Evolutionary conservation across 345 rosid genomes (phyloP).

Genomic region (Eucalyptus pauciflora): DNA sequence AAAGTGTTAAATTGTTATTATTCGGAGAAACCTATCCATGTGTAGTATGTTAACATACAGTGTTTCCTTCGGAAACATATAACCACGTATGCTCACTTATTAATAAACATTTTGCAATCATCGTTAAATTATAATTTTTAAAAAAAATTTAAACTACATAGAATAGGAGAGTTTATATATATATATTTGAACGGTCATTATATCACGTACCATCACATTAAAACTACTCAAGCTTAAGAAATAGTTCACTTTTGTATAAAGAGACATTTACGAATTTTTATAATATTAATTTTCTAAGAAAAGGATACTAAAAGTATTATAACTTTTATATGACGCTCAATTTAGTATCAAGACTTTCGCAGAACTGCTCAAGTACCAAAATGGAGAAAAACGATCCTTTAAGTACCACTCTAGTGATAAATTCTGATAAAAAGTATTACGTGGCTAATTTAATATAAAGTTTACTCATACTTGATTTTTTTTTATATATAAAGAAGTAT

Average conservation of each 20-base stretch:
- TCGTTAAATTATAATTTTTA: too few relatives aligned
- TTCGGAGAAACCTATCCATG: not conserved
- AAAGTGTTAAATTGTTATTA: too few relatives aligned
- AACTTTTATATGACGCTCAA: not conserved
- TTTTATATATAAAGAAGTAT: not conserved
- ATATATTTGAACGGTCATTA: not conserved
- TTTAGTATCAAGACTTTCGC: not conserved
- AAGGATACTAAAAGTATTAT: not conserved
- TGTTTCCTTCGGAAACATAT: not conserved
- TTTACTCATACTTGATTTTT: not conserved
- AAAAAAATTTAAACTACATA: not conserved
- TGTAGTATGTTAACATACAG: not conserved
- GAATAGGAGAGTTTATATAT: not conserved
- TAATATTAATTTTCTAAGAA: too few relatives aligned
- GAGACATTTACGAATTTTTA: not conserved
- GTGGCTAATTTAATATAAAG: not conserved
- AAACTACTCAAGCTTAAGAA: not conserved
- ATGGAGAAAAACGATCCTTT: not conserved
- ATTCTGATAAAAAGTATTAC: too few relatives aligned
- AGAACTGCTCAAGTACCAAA: not conserved
- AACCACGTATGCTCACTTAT: not conserved
- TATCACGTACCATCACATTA: not conserved
- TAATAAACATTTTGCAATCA: too few relatives aligned
- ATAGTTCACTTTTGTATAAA: not conserved
- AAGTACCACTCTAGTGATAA: not conserved